Evolutionary conservation across 257 asterid species (phyloP).

Genomic region (Primulina tabacum): DNA sequence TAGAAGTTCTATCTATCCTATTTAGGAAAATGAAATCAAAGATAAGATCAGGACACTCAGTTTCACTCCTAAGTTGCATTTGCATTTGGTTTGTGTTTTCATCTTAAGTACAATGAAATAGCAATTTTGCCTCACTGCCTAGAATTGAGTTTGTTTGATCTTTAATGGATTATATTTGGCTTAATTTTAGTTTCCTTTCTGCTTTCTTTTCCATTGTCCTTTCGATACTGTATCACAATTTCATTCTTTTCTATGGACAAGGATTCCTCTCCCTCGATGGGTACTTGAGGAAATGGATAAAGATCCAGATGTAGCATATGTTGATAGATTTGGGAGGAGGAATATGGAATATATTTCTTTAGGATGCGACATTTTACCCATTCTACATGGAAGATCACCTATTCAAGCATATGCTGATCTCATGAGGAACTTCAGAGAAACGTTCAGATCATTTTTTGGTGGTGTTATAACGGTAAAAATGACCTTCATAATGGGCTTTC

Average conservation of each 20-base stretch:
- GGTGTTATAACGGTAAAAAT: constrained; percentile 57
- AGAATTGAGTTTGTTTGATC: constrained; percentile 8
- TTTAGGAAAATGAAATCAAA: not conserved
- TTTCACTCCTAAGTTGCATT: not conserved
- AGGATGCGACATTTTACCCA: constrained; percentile 74
- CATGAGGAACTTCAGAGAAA: constrained; percentile 71
- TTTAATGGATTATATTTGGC: not conserved
- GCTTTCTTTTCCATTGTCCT: constrained; percentile 12
- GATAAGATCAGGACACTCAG: too few species aligned
- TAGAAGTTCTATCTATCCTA: too few species aligned
- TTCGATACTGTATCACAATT: constrained; percentile 26
- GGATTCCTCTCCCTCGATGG: constrained; percentile 87
- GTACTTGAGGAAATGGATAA: constrained; percentile 66
- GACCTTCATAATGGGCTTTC: constrained; percentile 21
- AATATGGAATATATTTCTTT: constrained; percentile 66
- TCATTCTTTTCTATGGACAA: constrained; percentile 34
- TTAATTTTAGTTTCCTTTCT: not conserved
- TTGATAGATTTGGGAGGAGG: constrained; percentile 67
- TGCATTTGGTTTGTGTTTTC: not conserved
- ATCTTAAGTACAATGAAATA: too few species aligned
- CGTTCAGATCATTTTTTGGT: constrained; percentile 64
- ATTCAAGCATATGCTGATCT: constrained; percentile 74
- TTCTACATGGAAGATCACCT: constrained; percentile 72
- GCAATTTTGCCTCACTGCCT: not conserved
- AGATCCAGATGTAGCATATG: constrained; percentile 58